These are phyloP conservation scores for Lyophyllum shimeji DNA, from an alignment of 768 basidiomycete genomes.

Conservation along the genomic window DNA sequence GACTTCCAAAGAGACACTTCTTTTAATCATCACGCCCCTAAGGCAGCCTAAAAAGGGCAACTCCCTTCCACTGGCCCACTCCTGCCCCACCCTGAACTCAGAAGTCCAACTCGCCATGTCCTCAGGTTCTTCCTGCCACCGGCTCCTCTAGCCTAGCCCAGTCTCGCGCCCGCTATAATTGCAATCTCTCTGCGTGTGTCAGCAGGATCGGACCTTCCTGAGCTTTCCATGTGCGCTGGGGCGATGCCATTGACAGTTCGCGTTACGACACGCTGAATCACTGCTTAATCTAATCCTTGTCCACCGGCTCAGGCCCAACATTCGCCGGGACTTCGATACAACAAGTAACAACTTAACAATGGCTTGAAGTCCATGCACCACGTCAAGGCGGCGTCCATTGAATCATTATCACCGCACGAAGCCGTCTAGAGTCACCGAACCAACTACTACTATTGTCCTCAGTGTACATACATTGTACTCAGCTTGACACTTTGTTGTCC, in stretches of 20 bases:
- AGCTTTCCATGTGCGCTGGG: neutral
- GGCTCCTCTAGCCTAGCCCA: neutral
- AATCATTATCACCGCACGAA: neutral
- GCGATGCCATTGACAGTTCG: neutral
- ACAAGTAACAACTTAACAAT: neutral
- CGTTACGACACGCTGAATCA: neutral
- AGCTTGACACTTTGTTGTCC: neutral
- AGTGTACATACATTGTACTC: neutral
- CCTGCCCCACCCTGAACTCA: neutral
- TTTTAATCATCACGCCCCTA: conserved; percentile 3
- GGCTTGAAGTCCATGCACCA: neutral
- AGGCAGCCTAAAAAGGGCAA: neutral
- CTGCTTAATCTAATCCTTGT: neutral
- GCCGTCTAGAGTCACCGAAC: neutral
- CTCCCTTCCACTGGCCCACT: neutral
- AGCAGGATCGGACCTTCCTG: neutral
- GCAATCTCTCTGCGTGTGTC: neutral
- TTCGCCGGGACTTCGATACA: neutral
- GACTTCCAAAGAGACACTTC: neutral
- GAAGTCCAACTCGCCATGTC: neutral
- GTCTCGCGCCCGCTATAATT: neutral
- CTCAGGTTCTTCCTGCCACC: neutral
- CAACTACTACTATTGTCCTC: neutral
- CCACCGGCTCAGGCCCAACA: neutral
- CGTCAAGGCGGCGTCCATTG: neutral